Base-by-base conservation (phyloP, 805 yeast species). In the Wickerhamiella nectarea region DNA sequence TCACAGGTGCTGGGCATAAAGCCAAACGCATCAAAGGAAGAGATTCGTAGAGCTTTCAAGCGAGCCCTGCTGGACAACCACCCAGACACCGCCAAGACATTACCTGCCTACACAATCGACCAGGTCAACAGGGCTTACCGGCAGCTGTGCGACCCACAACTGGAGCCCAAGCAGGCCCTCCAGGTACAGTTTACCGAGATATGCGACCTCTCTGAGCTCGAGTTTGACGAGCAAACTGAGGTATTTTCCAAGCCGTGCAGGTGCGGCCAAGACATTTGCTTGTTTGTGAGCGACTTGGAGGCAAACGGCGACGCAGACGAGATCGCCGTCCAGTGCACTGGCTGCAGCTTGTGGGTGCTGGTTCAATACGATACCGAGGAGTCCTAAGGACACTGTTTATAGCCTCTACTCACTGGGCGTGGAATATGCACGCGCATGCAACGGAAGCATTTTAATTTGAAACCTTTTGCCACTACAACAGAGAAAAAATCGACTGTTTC, bases 311-410 rank as follows among this genome's bases (percentile, higher is more conserved):
- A 62, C 14, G 70, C 77, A 0, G 78, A 67, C 50, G 80, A 79
- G 49, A 69, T 87, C 1, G 67, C 83, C 18, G 75, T 83, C 0
- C 95, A 87, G 54, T 89, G 97, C 57, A 57, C 64, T 10, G 76
- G 81, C 25, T 89, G 97, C 59, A 82, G 94, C 57, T 57, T 86
- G 24, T 89, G 95, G 95, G 61, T 89, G 20, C 75, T 75, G 41
- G 86, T 89, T 1, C 70, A 68, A 50, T 83, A 78, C 54, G 50
- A 55, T 1, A 59, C 53, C 5, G 59, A 54, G 36, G 50, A 48
- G 26, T 25, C 25, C 22, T 18, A 24, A 15, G n/a, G 28, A 9
- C 9, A 10, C 12, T 11, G 28, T 25, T 11, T 5, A 15, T n/a
- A 4, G 17, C 31, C 15, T 14, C 21, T 14, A 26, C 4, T 11